Percentiles rank a stretch among this genome's conserved stretches.
Evolutionary conservation across 2,329 filamentous ascomycete species (phyloP).

Genomic region (Aspergillus uvarum): DNA sequence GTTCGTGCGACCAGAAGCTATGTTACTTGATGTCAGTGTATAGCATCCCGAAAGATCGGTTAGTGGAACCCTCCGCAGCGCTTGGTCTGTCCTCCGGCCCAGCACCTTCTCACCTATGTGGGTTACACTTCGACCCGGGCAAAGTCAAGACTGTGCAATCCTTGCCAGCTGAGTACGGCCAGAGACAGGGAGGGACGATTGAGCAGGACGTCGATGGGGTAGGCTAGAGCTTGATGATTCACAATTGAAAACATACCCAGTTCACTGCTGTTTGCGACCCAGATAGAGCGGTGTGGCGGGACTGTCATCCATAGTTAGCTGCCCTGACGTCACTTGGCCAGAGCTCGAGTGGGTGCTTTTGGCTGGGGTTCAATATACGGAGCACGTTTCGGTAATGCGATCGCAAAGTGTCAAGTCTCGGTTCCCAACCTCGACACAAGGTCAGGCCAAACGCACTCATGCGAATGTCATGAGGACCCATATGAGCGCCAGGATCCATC

Average conservation of each 20-base stretch:
- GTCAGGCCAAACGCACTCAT: background rate
- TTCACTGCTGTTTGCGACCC: background rate
- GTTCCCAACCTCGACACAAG: background rate
- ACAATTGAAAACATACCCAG: background rate
- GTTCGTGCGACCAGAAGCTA: background rate
- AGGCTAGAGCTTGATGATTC: background rate
- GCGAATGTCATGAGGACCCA: no score
- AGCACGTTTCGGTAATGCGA: no score
- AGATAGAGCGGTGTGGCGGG: constrained; percentile 21
- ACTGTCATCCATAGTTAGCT: background rate
- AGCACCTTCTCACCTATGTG: background rate
- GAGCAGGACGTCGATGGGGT: background rate
- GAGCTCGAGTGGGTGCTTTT: constrained; percentile 5
- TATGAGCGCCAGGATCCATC: no score
- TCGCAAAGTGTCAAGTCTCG: background rate
- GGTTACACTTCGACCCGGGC: background rate
- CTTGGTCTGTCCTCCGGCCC: background rate
- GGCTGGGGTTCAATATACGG: background rate
- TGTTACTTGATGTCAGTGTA: background rate
- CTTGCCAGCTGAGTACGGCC: background rate
- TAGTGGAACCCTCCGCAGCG: background rate
- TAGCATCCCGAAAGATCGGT: background rate
- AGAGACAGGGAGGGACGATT: background rate
- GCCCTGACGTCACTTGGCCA: constrained; percentile 23
- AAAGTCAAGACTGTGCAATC: background rate